Evolutionary conservation across 2,329 filamentous ascomycete genomes (phyloP).

Genomic region (Calcarisporium arbuscula): DNA sequence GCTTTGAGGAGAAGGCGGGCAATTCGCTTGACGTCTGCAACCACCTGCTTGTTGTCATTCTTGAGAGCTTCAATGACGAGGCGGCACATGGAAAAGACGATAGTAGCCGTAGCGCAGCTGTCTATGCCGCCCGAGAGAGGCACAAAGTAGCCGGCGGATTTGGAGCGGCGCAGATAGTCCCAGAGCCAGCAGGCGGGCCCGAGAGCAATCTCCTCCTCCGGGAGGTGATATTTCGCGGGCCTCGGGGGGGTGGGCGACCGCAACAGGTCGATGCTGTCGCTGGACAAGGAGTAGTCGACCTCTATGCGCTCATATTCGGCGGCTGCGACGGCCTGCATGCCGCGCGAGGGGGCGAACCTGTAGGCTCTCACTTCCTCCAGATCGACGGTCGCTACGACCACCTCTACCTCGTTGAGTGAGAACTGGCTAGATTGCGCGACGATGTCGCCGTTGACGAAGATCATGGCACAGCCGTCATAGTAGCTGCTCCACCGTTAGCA

Average conservation of each 20-base stretch:
- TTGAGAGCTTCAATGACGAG: constrained; percentile 48
- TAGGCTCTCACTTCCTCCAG: constrained; percentile 59
- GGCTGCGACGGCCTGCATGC: constrained; percentile 9
- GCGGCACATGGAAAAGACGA: constrained; percentile 44
- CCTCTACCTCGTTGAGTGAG: constrained; percentile 58
- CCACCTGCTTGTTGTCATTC: constrained; percentile 18
- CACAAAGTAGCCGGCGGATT: constrained; percentile 47
- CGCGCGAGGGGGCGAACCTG: constrained; percentile 4
- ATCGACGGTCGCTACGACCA: constrained; percentile 60
- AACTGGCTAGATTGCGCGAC: constrained; percentile 60
- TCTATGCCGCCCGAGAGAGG: constrained; percentile 52
- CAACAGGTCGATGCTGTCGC: constrained; percentile 32
- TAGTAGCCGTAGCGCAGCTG: constrained; percentile 37
- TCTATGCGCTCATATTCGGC: constrained; percentile 12
- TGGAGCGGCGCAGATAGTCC: constrained; percentile 51
- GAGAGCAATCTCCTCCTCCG: constrained; percentile 62
- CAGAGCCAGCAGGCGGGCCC: constrained; percentile 62
- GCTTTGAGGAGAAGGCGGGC: constrained; percentile 26
- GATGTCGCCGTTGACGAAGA: constrained; percentile 47
- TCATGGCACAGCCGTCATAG: constrained; percentile 47
- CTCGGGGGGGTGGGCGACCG: constrained; percentile 34
- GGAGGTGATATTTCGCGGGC: constrained; percentile 47
- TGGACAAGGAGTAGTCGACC: constrained; percentile 7
- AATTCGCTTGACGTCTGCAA: constrained; percentile 19
- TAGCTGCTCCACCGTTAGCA: no score